phyloP scores from a whole-genome alignment of 1,284 basidiomycete genomes.

The Apiotrichum gracile region DNA sequence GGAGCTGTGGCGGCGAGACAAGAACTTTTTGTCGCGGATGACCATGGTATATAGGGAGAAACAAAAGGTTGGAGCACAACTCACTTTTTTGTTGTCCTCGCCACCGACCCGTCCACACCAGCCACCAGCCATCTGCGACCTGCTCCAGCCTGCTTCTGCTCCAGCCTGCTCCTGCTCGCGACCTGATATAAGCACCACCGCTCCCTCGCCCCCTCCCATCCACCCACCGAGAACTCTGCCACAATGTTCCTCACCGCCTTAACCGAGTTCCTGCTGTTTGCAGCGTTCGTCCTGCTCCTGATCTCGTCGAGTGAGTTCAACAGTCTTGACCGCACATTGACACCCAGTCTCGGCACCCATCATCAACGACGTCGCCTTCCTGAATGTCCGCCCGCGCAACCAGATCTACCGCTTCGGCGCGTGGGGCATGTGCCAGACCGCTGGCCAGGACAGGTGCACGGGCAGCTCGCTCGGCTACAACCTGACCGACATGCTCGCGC shows the following conservation, averaged over 20 bases:
- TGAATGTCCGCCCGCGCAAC: conserved; percentile 21
- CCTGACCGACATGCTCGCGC: conserved; percentile 19
- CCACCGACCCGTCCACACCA: no score
- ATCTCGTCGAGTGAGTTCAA: conserved; percentile 28
- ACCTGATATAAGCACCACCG: no score
- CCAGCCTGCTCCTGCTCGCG: no score
- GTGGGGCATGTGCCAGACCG: conserved; percentile 35
- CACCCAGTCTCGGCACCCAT: conserved; percentile 37
- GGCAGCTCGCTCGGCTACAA: conserved; percentile 24
- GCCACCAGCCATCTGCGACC: no score
- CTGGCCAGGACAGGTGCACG: conserved; percentile 19
- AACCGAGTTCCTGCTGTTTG: conserved; percentile 27
- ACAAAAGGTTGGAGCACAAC: no score
- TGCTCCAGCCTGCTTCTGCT: no score
- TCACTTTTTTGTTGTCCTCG: no score
- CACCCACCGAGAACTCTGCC: no score
- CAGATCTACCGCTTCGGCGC: conserved; percentile 28
- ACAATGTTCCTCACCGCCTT: neutral
- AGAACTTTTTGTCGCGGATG: no score
- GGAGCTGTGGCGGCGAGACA: no score
- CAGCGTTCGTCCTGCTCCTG: conserved; percentile 29
- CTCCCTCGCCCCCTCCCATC: no score
- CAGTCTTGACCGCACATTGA: neutral
- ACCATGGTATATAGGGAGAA: no score
- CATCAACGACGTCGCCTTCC: conserved; percentile 29